Evolutionary conservation across 164 flowering plant genomes (phyloP).

Genomic region (Houttuynia cordata): DNA sequence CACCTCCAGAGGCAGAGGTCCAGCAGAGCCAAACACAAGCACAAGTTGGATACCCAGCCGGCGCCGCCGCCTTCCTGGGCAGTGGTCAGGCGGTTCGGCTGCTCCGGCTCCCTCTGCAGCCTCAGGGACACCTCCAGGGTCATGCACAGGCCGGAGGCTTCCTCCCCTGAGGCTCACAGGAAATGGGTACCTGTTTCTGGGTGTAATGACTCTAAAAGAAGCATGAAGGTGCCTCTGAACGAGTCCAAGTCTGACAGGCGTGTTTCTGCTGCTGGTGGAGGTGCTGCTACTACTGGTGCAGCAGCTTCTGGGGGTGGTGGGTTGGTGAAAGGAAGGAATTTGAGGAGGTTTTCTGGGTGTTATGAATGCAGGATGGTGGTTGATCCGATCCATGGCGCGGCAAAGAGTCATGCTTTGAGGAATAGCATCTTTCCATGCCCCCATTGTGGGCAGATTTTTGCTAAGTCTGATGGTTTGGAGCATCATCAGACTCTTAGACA

Average conservation of each 20-base stretch:
- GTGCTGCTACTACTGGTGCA: constrained; percentile 33
- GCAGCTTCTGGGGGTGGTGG: constrained; percentile 22
- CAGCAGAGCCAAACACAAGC: constrained; percentile 13
- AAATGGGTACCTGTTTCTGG: constrained; percentile 28
- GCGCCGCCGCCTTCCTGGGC: constrained; percentile 49
- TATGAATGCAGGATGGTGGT: constrained; percentile 87
- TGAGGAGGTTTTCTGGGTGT: constrained; percentile 74
- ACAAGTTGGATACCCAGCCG: constrained; percentile 29
- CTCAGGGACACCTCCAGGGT: constrained; percentile 45
- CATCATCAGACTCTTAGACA: constrained; percentile 79
- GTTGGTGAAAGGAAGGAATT: constrained; percentile 57
- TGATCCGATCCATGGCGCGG: constrained; percentile 61
- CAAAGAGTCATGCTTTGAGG: constrained; percentile 58
- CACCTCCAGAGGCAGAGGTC: constrained; percentile 8
- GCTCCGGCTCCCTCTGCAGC: constrained; percentile 71
- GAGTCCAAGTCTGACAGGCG: constrained; percentile 27
- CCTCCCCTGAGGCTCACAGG: constrained; percentile 34
- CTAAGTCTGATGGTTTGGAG: constrained; percentile 64
- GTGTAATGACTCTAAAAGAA: constrained; percentile 25
- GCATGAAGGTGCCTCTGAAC: constrained; percentile 31
- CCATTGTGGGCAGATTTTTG: constrained; percentile 74
- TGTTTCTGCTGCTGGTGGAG: constrained; percentile 1
- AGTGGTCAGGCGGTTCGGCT: constrained; percentile 45
- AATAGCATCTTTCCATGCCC: constrained; percentile 52
- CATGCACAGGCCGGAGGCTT: constrained; percentile 56